Percentiles rank a stretch among this genome's conserved stretches.
Conservation (phyloP, 805 yeast genomes). For the Hanseniaspora guilliermondii region DNA sequence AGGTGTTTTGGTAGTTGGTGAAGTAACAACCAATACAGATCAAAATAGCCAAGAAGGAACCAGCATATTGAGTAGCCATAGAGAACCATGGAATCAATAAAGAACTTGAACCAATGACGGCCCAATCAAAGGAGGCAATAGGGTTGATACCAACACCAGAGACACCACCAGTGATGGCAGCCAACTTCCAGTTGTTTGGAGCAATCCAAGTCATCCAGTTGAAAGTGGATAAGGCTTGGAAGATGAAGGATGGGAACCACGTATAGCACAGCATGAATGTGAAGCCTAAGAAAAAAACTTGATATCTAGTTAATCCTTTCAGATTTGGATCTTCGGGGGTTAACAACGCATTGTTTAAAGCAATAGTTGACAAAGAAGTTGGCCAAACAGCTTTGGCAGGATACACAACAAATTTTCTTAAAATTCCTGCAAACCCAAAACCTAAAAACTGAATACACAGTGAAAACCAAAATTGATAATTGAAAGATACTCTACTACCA, state of each 20-base stretch:
- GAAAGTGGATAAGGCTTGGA: slow-evolving; percentile 48
- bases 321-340: slow-evolving; percentile 27
- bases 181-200: slow-evolving; percentile 35
- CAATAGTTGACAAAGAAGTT: slow-evolving; percentile 42
- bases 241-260: slow-evolving; percentile 57
- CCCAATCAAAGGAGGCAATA: slow-evolving; percentile 43
- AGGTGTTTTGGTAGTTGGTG: slow-evolving; percentile 46
- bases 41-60: slow-evolving; percentile 27
- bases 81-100: slow-evolving; percentile 39
- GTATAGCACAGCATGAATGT: slow-evolving; percentile 40
- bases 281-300: slow-evolving; percentile 36
- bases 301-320: slow-evolving; percentile 31
- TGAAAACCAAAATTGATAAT: slow-evolving; percentile 39
- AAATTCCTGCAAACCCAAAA: slow-evolving; percentile 54
- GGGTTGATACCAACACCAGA: slow-evolving; percentile 44
- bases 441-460: slow-evolving; percentile 54
- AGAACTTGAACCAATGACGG: slow-evolving; percentile 25
- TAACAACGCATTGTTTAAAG: slow-evolving; percentile 43
- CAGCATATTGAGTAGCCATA: slow-evolving; percentile 24
- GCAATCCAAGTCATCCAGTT: slow-evolving; percentile 31
- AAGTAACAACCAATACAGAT: slow-evolving; percentile 31
- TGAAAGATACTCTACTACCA: slow-evolving; percentile 28
- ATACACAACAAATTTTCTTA: slow-evolving; percentile 45
- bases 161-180: slow-evolving; percentile 41
- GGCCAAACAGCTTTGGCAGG: slow-evolving; percentile 59